These are phyloP conservation scores for Pseudoturritis turrita DNA, from an alignment of 345 rosid genomes.

Conservation along the genomic window DNA sequence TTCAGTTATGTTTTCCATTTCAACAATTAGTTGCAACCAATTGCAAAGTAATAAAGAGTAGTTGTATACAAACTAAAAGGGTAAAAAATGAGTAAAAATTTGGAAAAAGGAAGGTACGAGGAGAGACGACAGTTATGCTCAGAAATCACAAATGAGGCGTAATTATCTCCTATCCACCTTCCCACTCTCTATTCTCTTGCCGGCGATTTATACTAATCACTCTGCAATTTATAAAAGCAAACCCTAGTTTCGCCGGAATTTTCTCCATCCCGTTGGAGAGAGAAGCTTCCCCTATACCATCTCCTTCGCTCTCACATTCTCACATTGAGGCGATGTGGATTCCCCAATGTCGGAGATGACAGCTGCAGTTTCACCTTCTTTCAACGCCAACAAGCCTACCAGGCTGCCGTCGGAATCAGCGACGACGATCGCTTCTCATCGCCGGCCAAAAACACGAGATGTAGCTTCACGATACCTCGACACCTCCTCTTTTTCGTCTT, in stretches of 20 bases:
- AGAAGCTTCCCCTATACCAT: neutral
- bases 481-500: constrained; percentile 14
- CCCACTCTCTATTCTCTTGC: constrained; percentile 12
- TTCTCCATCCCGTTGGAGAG: neutral
- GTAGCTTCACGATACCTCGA: constrained; percentile 77
- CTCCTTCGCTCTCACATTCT: neutral
- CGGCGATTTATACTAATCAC: constrained; percentile 4
- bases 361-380: constrained; percentile 55
- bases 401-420: constrained; percentile 50
- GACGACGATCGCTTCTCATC: constrained; percentile 18
- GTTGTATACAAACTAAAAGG: too few species aligned
- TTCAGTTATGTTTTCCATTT: too few species aligned
- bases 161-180: constrained; percentile 12
- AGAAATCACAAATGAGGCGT: neutral
- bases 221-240: neutral
- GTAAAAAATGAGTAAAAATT: neutral
- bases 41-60: neutral
- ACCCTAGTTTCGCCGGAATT: constrained; percentile 19
- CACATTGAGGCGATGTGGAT: constrained; percentile 15
- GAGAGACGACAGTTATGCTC: constrained; percentile 18
- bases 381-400: constrained; percentile 37
- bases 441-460: constrained; percentile 61
- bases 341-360: constrained; percentile 44
- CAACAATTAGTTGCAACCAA: too few species aligned
- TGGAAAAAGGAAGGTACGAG: neutral